A percentile compares a stretch with the other conserved stretches of the same genome.
phyloP scores from a whole-genome alignment of 768 basidiomycete genomes.

The Amyloporia xantha region DNA sequence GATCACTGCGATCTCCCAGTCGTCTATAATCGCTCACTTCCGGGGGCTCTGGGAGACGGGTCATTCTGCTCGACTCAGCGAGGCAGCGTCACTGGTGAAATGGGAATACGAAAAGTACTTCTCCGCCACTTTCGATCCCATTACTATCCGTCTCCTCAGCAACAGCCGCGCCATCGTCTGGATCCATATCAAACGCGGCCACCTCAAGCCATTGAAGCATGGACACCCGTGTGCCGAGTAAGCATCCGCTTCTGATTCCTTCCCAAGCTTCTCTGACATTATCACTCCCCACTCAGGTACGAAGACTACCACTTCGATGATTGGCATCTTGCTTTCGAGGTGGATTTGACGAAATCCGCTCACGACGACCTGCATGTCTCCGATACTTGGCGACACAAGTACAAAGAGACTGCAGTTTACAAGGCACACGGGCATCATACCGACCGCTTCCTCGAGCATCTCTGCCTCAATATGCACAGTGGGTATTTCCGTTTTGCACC shows the following conservation, averaged over 20 bases:
- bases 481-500: constrained; percentile 2
- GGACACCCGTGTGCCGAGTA: constrained; percentile 12
- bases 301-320: constrained; percentile 17
- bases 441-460: constrained; percentile 15
- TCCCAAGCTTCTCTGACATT: background rate
- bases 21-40: constrained; percentile 22
- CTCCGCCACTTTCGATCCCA: constrained; percentile 17
- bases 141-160: constrained; percentile 19
- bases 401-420: constrained; percentile 11
- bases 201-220: constrained; percentile 16
- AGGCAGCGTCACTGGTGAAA: constrained; percentile 6
- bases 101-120: constrained; percentile 17
- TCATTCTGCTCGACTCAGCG: constrained; percentile 6
- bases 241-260: background rate
- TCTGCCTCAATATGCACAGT: constrained; percentile 21
- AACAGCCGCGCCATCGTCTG: constrained; percentile 19
- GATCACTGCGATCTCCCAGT: constrained; percentile 22
- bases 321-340: constrained; percentile 25
- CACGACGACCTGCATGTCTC: constrained; percentile 13
- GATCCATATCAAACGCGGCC: constrained; percentile 17
- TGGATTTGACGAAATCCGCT: constrained; percentile 18
- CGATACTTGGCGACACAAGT: constrained; percentile 7
- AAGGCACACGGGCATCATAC: constrained; percentile 8
- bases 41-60: constrained; percentile 11
- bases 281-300: constrained; percentile 1